phyloP scores from a whole-genome alignment of 345 rosid genomes.

The Corymbia maculata region DNA sequence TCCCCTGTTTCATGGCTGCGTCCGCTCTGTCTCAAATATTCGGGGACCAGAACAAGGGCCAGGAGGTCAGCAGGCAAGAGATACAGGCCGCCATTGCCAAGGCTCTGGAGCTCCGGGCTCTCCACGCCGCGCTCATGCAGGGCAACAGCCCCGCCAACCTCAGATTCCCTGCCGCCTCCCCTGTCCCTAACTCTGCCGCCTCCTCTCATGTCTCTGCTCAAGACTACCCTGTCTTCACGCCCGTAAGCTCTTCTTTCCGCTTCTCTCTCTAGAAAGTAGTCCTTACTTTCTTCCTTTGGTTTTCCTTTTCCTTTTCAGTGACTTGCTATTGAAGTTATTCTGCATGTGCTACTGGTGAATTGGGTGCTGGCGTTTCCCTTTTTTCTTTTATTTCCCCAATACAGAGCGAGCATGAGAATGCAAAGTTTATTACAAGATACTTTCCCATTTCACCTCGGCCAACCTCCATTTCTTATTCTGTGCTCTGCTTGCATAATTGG shows the following conservation, averaged over 20 bases:
- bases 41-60: constrained; percentile 13
- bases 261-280: neutral
- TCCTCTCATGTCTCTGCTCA: constrained; percentile 57
- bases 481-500: neutral
- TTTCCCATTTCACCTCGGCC: neutral
- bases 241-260: constrained; percentile 37
- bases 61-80: constrained; percentile 41
- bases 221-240: constrained; percentile 95
- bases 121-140: constrained; percentile 68
- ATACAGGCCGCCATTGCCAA: constrained; percentile 83
- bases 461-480: neutral
- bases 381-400: neutral
- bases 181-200: constrained; percentile 41
- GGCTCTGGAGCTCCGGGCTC: constrained; percentile 73
- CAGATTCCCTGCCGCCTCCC: constrained; percentile 42
- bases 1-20: constrained; percentile 42
- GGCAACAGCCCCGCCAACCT: constrained; percentile 50
- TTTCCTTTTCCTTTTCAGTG: neutral
- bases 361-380: neutral
- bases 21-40: constrained; percentile 25
- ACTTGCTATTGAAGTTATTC: neutral
- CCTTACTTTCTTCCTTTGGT: neutral
- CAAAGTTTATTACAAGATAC: neutral
- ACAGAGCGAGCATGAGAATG: neutral
- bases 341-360: neutral